These are phyloP conservation scores for Trichophaea hybrida DNA, from an alignment of 2,329 filamentous ascomycete species.

Conservation along the genomic window DNA sequence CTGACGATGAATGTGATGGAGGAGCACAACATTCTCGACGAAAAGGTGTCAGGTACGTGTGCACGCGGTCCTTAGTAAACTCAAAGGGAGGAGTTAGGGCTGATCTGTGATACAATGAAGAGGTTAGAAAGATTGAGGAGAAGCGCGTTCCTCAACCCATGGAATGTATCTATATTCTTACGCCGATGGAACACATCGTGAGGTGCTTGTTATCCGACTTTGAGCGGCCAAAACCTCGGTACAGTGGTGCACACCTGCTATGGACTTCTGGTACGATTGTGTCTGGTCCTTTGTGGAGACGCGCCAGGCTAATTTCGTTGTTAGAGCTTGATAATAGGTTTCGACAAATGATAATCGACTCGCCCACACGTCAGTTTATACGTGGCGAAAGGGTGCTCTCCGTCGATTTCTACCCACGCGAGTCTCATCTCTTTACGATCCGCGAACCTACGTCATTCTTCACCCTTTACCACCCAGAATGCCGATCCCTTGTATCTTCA, in stretches of 20 bases:
- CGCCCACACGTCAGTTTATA: constrained; percentile 44
- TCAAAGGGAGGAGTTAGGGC: neutral
- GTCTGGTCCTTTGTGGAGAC: neutral
- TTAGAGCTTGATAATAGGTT: constrained; percentile 19
- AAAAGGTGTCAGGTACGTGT: constrained; percentile 73
- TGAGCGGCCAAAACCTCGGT: constrained; percentile 53
- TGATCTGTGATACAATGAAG: constrained; percentile 34
- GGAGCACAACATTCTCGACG: constrained; percentile 92
- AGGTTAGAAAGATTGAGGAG: constrained; percentile 89
- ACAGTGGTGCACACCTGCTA: constrained; percentile 63
- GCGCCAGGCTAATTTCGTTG: neutral
- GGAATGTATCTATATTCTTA: constrained; percentile 87
- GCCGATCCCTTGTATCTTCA: constrained; percentile 65
- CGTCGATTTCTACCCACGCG: constrained; percentile 77
- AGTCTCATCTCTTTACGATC: constrained; percentile 84
- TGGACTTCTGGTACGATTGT: constrained; percentile 55
- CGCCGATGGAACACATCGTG: constrained; percentile 73
- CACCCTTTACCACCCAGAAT: constrained; percentile 75
- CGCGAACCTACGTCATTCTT: constrained; percentile 93
- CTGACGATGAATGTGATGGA: constrained; percentile 82
- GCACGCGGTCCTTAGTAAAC: constrained; percentile 12
- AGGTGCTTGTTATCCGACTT: constrained; percentile 91
- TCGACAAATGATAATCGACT: constrained; percentile 20
- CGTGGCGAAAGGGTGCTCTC: constrained; percentile 70
- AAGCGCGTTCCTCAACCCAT: constrained; percentile 70